Percentiles rank a stretch among this genome's conserved stretches.
Evolutionary conservation across 2,329 filamentous ascomycete species (phyloP).

Genomic region (Verticillium albo-atrum): DNA sequence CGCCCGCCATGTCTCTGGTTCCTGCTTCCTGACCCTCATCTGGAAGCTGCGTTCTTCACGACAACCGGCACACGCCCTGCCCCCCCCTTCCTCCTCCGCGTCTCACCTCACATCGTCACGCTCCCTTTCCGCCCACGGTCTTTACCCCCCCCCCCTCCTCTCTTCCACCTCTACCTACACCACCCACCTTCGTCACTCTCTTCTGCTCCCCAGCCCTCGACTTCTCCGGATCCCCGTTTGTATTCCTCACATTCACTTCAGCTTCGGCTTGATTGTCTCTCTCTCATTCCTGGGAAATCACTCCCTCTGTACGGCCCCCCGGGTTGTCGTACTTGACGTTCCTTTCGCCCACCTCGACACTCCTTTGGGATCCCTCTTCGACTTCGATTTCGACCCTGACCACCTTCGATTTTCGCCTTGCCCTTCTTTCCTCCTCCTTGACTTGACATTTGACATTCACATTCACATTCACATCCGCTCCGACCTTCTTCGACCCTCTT

Average conservation of each 20-base stretch:
- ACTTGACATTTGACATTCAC: conserved; percentile 5
- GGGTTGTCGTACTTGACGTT: conserved; percentile 4
- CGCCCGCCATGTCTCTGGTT: conserved; percentile 1
- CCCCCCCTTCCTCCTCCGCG: not conserved
- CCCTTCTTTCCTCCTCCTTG: conserved; percentile 2
- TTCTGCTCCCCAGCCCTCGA: not conserved
- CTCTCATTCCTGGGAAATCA: conserved; percentile 3
- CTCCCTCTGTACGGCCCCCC: not conserved
- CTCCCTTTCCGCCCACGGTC: not conserved
- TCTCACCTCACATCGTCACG: not conserved
- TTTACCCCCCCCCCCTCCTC: not conserved
- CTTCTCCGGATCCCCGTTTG: not conserved
- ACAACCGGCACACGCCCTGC: not conserved
- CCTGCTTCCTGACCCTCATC: not conserved
- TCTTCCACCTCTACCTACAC: not conserved
- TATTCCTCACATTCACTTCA: conserved; percentile 6
- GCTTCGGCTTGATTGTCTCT: conserved; percentile 3
- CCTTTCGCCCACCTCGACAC: conserved; percentile 17
- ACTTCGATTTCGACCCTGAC: not conserved
- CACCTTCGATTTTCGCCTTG: not conserved
- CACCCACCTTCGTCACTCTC: not conserved
- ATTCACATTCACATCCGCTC: conserved; percentile 1
- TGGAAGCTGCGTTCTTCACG: conserved; percentile 1
- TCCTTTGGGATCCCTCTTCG: conserved; percentile 7
- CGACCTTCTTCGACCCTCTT: conserved; percentile 8